phyloP scores from a whole-genome alignment of 2,329 filamentous ascomycete species.

The Colletotrichum sidae region DNA sequence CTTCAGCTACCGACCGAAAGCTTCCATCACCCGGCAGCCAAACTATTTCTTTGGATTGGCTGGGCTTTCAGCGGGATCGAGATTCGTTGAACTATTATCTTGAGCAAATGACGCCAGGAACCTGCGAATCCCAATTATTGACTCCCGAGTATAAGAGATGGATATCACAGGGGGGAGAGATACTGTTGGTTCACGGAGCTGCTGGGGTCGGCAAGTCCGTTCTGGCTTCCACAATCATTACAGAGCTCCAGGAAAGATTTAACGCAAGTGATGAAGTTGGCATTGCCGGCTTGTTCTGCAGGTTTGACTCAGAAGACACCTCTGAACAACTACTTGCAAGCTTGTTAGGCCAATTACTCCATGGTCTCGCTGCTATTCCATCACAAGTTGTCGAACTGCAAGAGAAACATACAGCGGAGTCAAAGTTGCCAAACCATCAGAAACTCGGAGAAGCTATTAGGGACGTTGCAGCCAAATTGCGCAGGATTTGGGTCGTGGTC shows the following conservation, averaged over 20 bases:
- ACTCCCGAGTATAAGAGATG: neutral
- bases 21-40: no score
- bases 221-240: neutral
- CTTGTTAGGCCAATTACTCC: neutral
- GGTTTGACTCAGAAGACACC: neutral
- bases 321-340: neutral
- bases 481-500: neutral
- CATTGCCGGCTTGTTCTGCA: neutral
- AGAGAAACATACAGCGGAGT: neutral
- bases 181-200: neutral
- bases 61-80: neutral
- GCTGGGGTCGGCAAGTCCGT: neutral
- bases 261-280: neutral
- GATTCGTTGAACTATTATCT: neutral
- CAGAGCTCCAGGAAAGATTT: neutral
- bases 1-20: no score
- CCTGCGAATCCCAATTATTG: neutral
- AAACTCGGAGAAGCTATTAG: neutral
- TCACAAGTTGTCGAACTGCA: neutral
- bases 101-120: neutral
- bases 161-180: neutral
- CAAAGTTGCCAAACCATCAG: neutral
- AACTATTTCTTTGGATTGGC: no score
- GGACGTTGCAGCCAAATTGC: neutral
- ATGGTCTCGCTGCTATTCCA: neutral